Conservation (phyloP, 148 eudicot species). For the Chenopodium suecicum region DNA sequence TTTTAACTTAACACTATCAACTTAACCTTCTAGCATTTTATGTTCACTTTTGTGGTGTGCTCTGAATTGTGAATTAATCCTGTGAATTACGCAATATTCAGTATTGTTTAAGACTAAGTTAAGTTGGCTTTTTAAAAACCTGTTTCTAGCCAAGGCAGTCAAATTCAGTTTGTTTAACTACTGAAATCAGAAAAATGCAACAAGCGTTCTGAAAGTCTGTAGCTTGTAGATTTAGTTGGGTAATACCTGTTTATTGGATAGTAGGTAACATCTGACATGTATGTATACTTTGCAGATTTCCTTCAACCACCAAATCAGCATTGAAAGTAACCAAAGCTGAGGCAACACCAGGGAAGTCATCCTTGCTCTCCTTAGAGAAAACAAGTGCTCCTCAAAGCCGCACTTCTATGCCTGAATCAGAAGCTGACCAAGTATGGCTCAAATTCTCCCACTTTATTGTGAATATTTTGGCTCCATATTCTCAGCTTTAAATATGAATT, state of each 20-base stretch:
- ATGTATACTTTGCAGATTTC: conserved; percentile 53
- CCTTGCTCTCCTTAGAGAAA: conserved; percentile 43
- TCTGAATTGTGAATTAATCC: background rate
- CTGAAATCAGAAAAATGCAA: background rate
- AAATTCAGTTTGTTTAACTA: background rate
- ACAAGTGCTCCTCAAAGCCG: conserved; percentile 40
- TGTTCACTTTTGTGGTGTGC: background rate
- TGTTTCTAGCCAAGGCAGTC: background rate
- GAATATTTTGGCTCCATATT: background rate
- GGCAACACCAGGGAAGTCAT: conserved; percentile 59
- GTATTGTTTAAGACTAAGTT: background rate
- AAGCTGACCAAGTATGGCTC: conserved; percentile 42
- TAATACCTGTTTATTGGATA: background rate
- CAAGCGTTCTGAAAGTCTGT: background rate
- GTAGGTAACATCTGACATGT: conserved; percentile 8
- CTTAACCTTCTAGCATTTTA: background rate
- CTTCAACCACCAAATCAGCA: conserved; percentile 45
- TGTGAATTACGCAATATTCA: background rate
- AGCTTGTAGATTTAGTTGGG: background rate
- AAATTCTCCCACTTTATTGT: background rate
- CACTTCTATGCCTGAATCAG: conserved; percentile 41
- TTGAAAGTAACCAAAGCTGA: conserved; percentile 48
- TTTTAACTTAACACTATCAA: background rate
- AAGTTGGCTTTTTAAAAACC: background rate
- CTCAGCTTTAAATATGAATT: background rate